A percentile compares a stretch with the other conserved stretches of the same genome.
phyloP scores from a whole-genome alignment of 108 stramenopile species.

The Stephanodiscus triporus region DNA sequence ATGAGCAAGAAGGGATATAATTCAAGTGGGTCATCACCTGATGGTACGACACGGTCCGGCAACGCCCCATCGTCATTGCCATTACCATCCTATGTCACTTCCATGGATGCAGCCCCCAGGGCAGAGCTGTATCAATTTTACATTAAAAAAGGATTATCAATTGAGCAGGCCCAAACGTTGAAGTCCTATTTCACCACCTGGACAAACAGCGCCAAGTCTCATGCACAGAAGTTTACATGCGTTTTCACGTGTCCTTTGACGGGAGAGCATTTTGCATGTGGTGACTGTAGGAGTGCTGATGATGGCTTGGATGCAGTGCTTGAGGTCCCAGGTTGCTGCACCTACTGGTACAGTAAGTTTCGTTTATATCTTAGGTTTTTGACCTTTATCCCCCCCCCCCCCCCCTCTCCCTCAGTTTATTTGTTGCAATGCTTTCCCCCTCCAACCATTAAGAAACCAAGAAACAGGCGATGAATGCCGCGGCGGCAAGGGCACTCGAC shows the following conservation, averaged over 20 bases:
- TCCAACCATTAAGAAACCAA: background rate
- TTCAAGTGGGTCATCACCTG: background rate
- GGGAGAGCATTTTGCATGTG: constrained; percentile 38
- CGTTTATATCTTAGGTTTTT: constrained; percentile 8
- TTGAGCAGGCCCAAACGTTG: constrained; percentile 1
- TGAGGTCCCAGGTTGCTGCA: constrained; percentile 1
- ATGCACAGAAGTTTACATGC: constrained; percentile 29
- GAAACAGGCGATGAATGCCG: constrained; percentile 17
- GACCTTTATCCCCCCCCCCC: too few relatives aligned
- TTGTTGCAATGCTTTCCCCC: background rate
- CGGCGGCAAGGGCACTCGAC: constrained; percentile 12
- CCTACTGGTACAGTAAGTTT: constrained; percentile 25
- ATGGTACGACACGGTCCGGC: background rate
- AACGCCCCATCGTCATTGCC: background rate
- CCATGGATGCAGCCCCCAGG: constrained; percentile 7
- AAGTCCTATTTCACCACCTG: constrained; percentile 46
- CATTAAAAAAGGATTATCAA: constrained; percentile 7
- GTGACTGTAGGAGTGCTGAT: background rate
- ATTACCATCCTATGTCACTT: background rate
- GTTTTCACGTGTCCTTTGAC: constrained; percentile 40
- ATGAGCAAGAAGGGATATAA: background rate
- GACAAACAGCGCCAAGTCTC: constrained; percentile 36
- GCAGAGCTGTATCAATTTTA: constrained; percentile 27
- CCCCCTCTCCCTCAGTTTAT: background rate
- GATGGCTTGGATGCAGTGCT: background rate